Percentiles rank a stretch among this genome's conserved stretches.
Conservation (phyloP, 768 basidiomycete species). For the Suillus americanus region DNA sequence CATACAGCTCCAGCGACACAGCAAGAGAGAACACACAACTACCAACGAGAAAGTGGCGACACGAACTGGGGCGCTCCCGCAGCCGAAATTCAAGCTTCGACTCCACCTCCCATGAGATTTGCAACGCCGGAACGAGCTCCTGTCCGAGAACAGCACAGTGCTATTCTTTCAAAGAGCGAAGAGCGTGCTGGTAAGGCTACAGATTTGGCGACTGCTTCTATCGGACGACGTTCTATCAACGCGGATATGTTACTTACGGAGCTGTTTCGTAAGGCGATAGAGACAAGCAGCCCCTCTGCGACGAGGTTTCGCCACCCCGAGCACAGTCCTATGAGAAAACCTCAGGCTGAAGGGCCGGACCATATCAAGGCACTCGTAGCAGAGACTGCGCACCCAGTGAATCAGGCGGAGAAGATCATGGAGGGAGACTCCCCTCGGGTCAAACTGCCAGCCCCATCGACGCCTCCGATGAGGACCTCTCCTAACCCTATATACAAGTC, state of each 20-base stretch:
- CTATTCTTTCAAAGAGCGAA: not conserved
- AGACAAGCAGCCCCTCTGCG: not conserved
- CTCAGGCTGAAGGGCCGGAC: not conserved
- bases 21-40: not conserved
- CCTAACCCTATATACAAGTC: not conserved
- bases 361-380: not conserved
- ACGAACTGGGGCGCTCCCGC: not conserved
- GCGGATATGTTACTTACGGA: slow-evolving; percentile 3
- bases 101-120: not conserved
- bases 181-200: not conserved
- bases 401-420: not conserved
- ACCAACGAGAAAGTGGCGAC: not conserved
- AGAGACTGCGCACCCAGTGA: not conserved
- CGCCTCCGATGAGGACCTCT: not conserved
- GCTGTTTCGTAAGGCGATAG: slow-evolving; percentile 7
- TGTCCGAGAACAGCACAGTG: not conserved
- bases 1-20: not conserved
- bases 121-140: not conserved
- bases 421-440: not conserved
- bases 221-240: slow-evolving; percentile 3
- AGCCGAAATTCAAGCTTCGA: not conserved
- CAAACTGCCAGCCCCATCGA: not conserved
- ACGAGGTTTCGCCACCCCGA: not conserved
- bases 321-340: not conserved
- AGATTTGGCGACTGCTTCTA: not conserved